Conservation (phyloP, 2,329 filamentous ascomycete species). For the Calonectria pseudoreteaudii region DNA sequence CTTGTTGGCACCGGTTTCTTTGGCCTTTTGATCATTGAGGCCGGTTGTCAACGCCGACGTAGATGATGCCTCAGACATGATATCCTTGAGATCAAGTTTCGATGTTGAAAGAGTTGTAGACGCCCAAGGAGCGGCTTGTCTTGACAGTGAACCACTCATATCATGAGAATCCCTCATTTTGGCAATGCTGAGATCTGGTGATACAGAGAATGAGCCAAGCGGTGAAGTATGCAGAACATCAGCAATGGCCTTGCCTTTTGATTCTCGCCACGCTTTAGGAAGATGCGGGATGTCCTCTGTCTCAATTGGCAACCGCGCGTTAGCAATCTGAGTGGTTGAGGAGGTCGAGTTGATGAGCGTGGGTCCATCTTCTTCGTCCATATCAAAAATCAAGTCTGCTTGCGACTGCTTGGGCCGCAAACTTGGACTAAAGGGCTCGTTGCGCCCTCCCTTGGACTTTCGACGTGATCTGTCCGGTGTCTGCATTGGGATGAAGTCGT, state of each 20-base stretch:
- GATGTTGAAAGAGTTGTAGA: conserved; percentile 63
- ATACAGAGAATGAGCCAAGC: conserved; percentile 34
- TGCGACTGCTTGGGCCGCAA: conserved; percentile 76
- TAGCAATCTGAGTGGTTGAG: conserved; percentile 32
- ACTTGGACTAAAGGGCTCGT: conserved; percentile 73
- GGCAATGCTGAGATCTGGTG: conserved; percentile 27
- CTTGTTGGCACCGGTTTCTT: conserved; percentile 51
- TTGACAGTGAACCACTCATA: conserved; percentile 21
- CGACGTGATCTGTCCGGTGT: conserved; percentile 59
- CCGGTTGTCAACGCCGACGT: conserved; percentile 66
- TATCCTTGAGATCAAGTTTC: conserved; percentile 80
- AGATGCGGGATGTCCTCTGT: conserved; percentile 45
- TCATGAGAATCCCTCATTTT: conserved; percentile 15
- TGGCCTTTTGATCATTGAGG: conserved; percentile 62
- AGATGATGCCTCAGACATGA: conserved; percentile 73
- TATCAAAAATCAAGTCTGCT: conserved; percentile 89
- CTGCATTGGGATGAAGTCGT: conserved; percentile 64
- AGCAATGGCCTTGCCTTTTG: conserved; percentile 42
- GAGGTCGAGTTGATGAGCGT: conserved; percentile 45
- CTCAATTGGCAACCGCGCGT: conserved; percentile 39
- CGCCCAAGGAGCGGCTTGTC: conserved; percentile 61
- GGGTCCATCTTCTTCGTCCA: conserved; percentile 80
- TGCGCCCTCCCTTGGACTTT: conserved; percentile 59
- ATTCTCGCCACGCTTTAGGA: conserved; percentile 46
- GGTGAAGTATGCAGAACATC: conserved; percentile 26